Evolutionary conservation across 2,329 filamentous ascomycete species (phyloP), one percentile per base, ranked within the genome.

Genomic region (Boeremia exigua): DNA sequence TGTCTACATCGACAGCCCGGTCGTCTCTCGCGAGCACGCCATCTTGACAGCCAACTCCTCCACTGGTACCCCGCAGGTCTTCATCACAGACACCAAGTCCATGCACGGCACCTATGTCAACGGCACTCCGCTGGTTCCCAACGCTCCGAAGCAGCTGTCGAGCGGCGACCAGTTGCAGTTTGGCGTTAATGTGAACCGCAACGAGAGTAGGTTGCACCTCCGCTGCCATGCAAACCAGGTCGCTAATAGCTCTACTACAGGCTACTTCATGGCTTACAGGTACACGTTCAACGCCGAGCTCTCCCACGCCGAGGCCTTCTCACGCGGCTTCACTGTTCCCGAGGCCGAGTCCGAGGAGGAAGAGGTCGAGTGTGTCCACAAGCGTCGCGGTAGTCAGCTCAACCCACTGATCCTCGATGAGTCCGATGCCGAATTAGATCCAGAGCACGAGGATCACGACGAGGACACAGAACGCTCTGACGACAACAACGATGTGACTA

Each of bases 11-110:
- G 84, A 90, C 61, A 88, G 85, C 53, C 85, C 88, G 0, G 88
- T 91, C 32, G 88, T 92, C 80, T 91, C 88, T 23, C 81, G 89
- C 39, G 71, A 84, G 10, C 89, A 92, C 74, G 89, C 88, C 14
- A 74, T 82, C 48, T 61, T 79, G 33, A 71, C 66, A 2, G 62
- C 62, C 37, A 62, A 67, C 45, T 43, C 58, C 10, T 42, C 28
- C 48, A 46, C 48, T 30, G 62, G 65, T 27, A 33, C 44, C 10
- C 63, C 69, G 25, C 57, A 56, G 8, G 71, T 86, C 40, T 80
- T 76, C 47, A 76, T 88, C 56, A 75, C 73, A 55, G 86, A 88
- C 65, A 75, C 76, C 15, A 80, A 78, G 30, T 88, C 85, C 8
- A 86, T 86, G 80, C 86, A 88, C 67, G 86, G 86, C 28, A 88